Base-by-base conservation (phyloP, 2,329 filamentous ascomycete genomes). In the Fusarium longipes region DNA sequence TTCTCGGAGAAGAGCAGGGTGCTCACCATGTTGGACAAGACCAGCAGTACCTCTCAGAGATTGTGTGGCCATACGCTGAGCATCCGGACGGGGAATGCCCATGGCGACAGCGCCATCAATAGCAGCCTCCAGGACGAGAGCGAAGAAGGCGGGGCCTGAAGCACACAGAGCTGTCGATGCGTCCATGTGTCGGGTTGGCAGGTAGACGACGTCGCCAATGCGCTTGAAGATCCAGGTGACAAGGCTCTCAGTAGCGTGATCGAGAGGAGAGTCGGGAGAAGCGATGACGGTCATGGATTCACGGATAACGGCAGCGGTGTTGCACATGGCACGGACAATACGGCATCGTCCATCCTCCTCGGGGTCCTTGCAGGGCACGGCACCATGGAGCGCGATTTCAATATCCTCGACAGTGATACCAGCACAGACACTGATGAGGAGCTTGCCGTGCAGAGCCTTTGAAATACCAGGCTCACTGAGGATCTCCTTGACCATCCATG, bases 231-330 rank as follows among this genome's bases (percentile, higher is more conserved):
- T 91, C 89, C 91, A 93, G 29, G 86, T 88, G 18, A 93, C 85
- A 12, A 94, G 83, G 61, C 74, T 78, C 43, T 85, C 81, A 29
- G 84, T 83, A 18, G 82, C 78, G 2, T 82, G 74, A 7, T 84
- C 81, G 15, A 92, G 81, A 5, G 88, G 84, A 10, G 89, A 87
- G 10, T 81, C 82, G 8, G 84, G 82, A 43, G 84, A 88, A 45
- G 87, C 89, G 69, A 97, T 90, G 53, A 96, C 88, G 6, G 90
- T 95, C 91, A 96, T 96, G 70, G 87, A 89, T 78, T 96, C 90
- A 44, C 92, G 82, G 58, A 96, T 90, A 47, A 92, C 84, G 25
- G 89, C 89, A 12, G 93, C 92, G 0, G 91, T 94, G 81, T 96
- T 96, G 70, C 93, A 93, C 87, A 96, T 93, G 54, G 91, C 92